These are phyloP conservation scores for Penicillium maclennaniae DNA, from an alignment of 495 filamentous ascomycete species.

Conservation along the genomic window DNA sequence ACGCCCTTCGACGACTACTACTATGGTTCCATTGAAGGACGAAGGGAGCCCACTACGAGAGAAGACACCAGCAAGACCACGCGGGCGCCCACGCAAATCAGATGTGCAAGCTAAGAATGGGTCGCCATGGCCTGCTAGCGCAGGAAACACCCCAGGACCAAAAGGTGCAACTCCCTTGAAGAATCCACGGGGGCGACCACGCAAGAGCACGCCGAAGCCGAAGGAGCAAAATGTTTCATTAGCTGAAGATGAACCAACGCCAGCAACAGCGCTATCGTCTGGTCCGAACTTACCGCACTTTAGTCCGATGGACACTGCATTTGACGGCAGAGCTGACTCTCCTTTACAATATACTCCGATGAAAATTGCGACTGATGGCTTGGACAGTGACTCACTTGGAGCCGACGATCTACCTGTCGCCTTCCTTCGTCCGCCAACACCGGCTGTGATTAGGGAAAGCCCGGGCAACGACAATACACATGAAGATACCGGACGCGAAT, in stretches of 20 bases:
- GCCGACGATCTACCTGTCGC: slow-evolving; percentile 24
- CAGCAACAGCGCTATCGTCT: not conserved
- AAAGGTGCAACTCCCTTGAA: slow-evolving; percentile 21
- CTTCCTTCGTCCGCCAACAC: slow-evolving; percentile 16
- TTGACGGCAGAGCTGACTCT: slow-evolving; percentile 13
- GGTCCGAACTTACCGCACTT: not conserved
- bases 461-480: slow-evolving; percentile 1
- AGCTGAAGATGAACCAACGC: slow-evolving; percentile 16
- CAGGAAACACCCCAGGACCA: slow-evolving; percentile 32
- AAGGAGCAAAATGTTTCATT: slow-evolving; percentile 3
- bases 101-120: slow-evolving; percentile 23
- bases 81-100: slow-evolving; percentile 48
- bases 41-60: slow-evolving; percentile 29
- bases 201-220: slow-evolving; percentile 31
- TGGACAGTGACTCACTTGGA: slow-evolving; percentile 26
- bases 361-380: slow-evolving; percentile 23
- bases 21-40: slow-evolving; percentile 52
- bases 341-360: slow-evolving; percentile 24
- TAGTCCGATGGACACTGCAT: slow-evolving; percentile 25
- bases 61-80: slow-evolving; percentile 34
- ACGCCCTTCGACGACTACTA: slow-evolving; percentile 44
- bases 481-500: slow-evolving; percentile 3
- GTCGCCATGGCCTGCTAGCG: slow-evolving; percentile 36
- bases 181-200: slow-evolving; percentile 37
- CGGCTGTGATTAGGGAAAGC: not conserved